Evolutionary conservation across 2,329 filamentous ascomycete species (phyloP), one percentile per base, ranked within the genome.

Genomic region (Aspergillus viridinutans): DNA sequence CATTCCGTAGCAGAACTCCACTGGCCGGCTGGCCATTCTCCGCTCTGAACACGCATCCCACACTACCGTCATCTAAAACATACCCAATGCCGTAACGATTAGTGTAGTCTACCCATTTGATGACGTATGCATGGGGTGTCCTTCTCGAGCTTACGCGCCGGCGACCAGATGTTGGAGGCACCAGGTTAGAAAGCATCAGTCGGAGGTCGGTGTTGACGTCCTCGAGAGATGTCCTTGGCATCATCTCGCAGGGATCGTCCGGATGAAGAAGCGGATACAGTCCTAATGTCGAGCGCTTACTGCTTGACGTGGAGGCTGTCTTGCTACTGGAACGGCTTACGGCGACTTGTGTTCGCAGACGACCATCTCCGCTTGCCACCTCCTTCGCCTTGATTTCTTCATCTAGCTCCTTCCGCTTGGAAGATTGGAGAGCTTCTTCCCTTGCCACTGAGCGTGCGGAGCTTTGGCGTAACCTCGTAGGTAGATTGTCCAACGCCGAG

Each of bases 21-120:
- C 71, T 78, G 6, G 76, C 75, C 1, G 76, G 74, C 52, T 72
- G 72, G 1, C 70, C 72, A 52, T 78, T 73, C 52, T 78, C 76
- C 9, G 73, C 76, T 59, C 78, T 80, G 62, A 81, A 77, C 9
- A 80, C 72, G 66, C 78, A 80, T 4, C 79, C 79, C 23, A 81
- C 76, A 35, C 76, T 80, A 4, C 78, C 77, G 64, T 81, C 78
- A 49, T 77, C 76, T n/a, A 81, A 62, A 7, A 80, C 77, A 60
- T 81, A 81, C 5, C 78, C 79, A 50, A 81, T 80, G 10, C 79
- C 79, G 57, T 80, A 80, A 49, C 78, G 75, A 57, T 80, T 80
- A 7, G 79, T 79, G 61, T 81, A 81, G 60, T 81, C 79, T 21
- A 81, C 79, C 79, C 79, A 81, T 67, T 81, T 81, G 50, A 80